Percentiles rank a stretch among this genome's conserved stretches.
phyloP scores from a whole-genome alignment of 192 early-diverging fungal species.

The Backusella liffmaniae region DNA sequence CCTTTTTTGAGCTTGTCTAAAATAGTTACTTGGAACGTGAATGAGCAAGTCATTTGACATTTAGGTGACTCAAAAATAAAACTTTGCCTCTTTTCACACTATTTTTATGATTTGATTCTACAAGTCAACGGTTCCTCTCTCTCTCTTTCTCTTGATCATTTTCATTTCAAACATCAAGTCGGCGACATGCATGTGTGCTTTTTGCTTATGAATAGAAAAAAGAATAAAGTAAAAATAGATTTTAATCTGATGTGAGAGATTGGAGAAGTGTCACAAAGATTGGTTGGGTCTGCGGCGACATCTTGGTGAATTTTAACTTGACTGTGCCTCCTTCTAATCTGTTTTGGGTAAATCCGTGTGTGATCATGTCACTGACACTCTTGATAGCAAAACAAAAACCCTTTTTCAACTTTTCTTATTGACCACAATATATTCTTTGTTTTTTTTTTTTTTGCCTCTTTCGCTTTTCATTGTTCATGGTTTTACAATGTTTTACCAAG shows the following conservation, averaged over 20 bases:
- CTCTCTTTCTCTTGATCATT: neutral
- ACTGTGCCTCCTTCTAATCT: neutral
- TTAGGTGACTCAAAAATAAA: slow-evolving; percentile 8
- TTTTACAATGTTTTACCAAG: neutral
- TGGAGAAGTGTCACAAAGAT: neutral
- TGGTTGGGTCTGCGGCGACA: neutral
- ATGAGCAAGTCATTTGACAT: slow-evolving; percentile 15
- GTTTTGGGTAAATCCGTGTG: slow-evolving; percentile 1
- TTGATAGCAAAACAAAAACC: neutral
- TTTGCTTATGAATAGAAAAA: neutral
- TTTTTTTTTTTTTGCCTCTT: neutral
- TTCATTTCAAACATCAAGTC: neutral
- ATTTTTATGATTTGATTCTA: neutral
- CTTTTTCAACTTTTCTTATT: neutral
- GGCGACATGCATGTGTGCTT: neutral
- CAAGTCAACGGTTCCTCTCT: neutral
- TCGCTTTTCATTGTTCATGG: no score
- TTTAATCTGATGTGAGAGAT: neutral
- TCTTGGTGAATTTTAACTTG: neutral
- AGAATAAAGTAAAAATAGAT: neutral
- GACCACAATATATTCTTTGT: neutral
- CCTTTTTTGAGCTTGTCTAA: slow-evolving; percentile 7
- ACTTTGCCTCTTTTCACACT: neutral
- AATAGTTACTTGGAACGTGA: slow-evolving; percentile 7
- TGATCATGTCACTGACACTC: slow-evolving; percentile 2